phyloP scores from a whole-genome alignment of 139 green algal genomes.

The Picochlorum sp. region DNA sequence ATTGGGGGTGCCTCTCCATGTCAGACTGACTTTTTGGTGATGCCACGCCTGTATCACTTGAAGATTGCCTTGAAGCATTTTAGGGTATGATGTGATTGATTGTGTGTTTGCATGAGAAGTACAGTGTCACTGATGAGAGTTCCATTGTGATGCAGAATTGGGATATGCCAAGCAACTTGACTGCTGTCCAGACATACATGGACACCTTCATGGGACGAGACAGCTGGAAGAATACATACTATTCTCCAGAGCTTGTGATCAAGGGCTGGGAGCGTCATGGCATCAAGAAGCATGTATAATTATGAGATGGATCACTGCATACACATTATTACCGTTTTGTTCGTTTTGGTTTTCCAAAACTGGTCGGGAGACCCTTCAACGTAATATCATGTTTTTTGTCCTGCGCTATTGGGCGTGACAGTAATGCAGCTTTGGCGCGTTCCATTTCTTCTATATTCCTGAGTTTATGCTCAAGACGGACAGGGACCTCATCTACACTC shows the following conservation, averaged over 20 bases:
- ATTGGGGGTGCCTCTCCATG: conserved; percentile 50
- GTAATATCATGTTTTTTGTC: too few relatives aligned
- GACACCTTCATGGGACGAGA: conserved; percentile 29
- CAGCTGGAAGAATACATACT: conserved; percentile 58
- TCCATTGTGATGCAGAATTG: background rate
- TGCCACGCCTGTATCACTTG: conserved; percentile 79
- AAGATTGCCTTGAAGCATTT: conserved; percentile 23
- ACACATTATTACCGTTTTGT: conserved; percentile 3
- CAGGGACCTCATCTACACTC: conserved; percentile 67
- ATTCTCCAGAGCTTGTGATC: conserved; percentile 44
- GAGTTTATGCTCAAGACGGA: conserved; percentile 61
- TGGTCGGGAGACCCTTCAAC: too few relatives aligned
- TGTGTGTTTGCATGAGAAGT: background rate
- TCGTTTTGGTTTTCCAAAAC: conserved; percentile 3
- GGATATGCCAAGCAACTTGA: conserved; percentile 37
- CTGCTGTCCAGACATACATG: conserved; percentile 48
- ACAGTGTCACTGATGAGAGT: background rate
- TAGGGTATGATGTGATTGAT: conserved; percentile 16
- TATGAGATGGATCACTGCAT: background rate
- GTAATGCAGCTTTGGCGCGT: conserved; percentile 55
- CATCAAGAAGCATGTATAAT: background rate
- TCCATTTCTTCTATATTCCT: conserved; percentile 82
- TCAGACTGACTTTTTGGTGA: conserved; percentile 54
- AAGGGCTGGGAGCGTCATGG: conserved; percentile 46
- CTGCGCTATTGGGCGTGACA: conserved; percentile 17